Evolutionary conservation across 345 rosid species (phyloP).

Genomic region (Clarkia xantiana): DNA sequence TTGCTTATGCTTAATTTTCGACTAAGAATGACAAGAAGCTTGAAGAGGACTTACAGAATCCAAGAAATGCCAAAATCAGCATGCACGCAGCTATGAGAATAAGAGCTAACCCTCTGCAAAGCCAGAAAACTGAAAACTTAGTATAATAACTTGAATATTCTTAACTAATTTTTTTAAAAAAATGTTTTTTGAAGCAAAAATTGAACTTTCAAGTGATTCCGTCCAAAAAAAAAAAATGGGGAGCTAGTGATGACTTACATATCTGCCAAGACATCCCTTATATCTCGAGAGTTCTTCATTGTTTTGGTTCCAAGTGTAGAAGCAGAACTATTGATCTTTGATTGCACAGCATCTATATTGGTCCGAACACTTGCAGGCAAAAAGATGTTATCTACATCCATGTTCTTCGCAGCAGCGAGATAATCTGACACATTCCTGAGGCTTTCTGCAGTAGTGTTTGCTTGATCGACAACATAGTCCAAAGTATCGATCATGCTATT

Average conservation of each 20-base stretch:
- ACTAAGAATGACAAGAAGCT: no score
- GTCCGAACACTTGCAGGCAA: slow-evolving; percentile 33
- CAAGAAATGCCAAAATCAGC: slow-evolving; percentile 82
- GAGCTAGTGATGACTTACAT: slow-evolving; percentile 31
- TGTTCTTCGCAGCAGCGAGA: slow-evolving; percentile 53
- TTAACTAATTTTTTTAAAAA: no score
- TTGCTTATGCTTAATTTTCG: no score
- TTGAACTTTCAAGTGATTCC: background rate
- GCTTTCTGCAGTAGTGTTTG: slow-evolving; percentile 53
- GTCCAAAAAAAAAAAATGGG: no score
- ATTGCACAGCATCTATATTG: slow-evolving; percentile 37
- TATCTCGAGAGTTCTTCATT: slow-evolving; percentile 38
- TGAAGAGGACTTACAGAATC: slow-evolving; percentile 55
- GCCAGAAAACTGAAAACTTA: background rate
- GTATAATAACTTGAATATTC: background rate
- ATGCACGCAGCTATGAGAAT: slow-evolving; percentile 74
- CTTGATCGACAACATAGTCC: slow-evolving; percentile 53
- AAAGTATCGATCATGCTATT: slow-evolving; percentile 47
- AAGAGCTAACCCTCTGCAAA: slow-evolving; percentile 61
- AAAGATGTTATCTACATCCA: slow-evolving; percentile 29
- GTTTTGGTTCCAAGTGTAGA: slow-evolving; percentile 41
- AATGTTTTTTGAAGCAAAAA: background rate
- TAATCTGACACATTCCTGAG: slow-evolving; percentile 75
- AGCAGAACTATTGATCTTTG: slow-evolving; percentile 57
- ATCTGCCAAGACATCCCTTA: slow-evolving; percentile 41